phyloP scores from a whole-genome alignment of 257 asterid genomes.

The Solanum paucissectum region DNA sequence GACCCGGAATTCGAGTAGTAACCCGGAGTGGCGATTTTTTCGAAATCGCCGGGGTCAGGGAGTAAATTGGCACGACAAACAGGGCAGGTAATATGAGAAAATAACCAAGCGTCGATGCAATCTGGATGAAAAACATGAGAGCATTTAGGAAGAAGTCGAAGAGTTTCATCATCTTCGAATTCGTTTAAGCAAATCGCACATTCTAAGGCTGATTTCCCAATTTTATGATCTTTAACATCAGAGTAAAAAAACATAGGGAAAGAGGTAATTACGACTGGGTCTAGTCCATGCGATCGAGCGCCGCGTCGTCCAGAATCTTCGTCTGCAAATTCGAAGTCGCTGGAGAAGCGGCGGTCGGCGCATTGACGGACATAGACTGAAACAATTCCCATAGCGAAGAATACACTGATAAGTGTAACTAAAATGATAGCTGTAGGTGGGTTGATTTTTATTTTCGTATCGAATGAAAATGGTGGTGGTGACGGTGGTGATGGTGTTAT shows the following conservation, averaged over 20 bases:
- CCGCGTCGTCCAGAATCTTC: background rate
- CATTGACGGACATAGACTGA: constrained; percentile 19
- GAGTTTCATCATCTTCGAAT: constrained; percentile 19
- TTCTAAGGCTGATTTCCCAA: constrained; percentile 17
- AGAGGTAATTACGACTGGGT: constrained; percentile 3
- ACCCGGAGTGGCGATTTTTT: background rate
- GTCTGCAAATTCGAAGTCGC: background rate
- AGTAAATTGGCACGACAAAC: constrained; percentile 42
- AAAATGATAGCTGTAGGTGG: constrained; percentile 6
- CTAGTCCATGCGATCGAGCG: constrained; percentile 13
- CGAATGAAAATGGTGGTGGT: background rate
- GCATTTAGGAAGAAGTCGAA: constrained; percentile 28
- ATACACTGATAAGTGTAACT: constrained; percentile 7
- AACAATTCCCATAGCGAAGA: constrained; percentile 16
- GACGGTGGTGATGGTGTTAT: background rate
- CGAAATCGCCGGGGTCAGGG: background rate
- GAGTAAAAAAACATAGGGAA: constrained; percentile 24
- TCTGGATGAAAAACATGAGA: constrained; percentile 34
- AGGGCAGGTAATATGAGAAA: constrained; percentile 41
- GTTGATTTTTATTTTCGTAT: background rate
- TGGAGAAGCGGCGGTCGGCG: background rate
- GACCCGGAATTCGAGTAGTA: background rate
- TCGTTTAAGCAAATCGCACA: constrained; percentile 34
- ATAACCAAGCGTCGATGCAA: constrained; percentile 44
- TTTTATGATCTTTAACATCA: constrained; percentile 18